Evolutionary conservation across 225 moss, liverwort and hornwort genomes (phyloP), one percentile per base, ranked within the genome.

Genomic region (Pseudisothecium myosuroides): DNA sequence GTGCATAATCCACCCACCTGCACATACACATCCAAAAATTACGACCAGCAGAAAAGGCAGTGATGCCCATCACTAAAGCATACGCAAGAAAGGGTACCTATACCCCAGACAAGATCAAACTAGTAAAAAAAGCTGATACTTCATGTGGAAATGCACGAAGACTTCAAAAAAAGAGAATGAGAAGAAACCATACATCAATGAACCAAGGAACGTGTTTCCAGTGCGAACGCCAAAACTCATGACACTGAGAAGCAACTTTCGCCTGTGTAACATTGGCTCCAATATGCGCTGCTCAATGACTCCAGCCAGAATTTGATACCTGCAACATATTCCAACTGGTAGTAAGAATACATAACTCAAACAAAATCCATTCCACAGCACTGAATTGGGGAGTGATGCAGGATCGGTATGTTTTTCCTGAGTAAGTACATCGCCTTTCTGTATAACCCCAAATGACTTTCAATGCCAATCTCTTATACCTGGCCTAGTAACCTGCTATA

Each of bases 1-100:
- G 96, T 54, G 98, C 98, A 85, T 99, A 99, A 90, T 99, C 98
- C 83, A 99, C 97, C 98, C 98, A 96, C 94, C 96, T 96, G 81
- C 93, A 92, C 87, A 87, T 22, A 88, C 21, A 36, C 67, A 80
- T 80, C 62, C 83, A 68, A 45, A 66, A 88, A 47, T 82, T 62
- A 72, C 32, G 29, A 86, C 61, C 73, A 80, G 79, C 31, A 23
- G 28, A 82, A 75, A 65, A 58, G 32, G 34, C 63, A 21, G 73
- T 64, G 75, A 81, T 62, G 58, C 56, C 54, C 23, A 63, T 15
- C 62, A 63, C 20, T 13, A 68, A 32, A 87, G 66, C 49, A 4
- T 60, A 55, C 77, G 82, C 32, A 76, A 66, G 66, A 66, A 67
- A 76, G 47, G 55, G 27, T 21, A 29, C 68, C 66, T 45, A 11